Evolutionary conservation across 2,329 filamentous ascomycete genomes (phyloP).

Genomic region (Neofusicoccum kwambonambiense): DNA sequence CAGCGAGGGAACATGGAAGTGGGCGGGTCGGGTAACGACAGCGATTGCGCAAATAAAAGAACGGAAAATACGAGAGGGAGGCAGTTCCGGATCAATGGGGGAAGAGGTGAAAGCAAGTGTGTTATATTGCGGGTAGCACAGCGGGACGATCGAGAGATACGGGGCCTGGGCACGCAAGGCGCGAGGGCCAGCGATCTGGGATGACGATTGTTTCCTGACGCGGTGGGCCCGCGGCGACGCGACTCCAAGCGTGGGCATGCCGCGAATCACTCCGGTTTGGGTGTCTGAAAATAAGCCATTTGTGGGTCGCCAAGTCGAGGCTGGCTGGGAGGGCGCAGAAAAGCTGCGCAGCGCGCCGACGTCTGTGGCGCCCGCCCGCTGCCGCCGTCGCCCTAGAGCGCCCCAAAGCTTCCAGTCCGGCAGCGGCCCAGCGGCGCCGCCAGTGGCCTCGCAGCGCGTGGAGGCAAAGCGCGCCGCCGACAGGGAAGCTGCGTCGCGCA

Average conservation of each 20-base stretch:
- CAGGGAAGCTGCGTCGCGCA: neutral
- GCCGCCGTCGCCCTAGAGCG: neutral
- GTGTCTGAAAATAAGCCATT: slow-evolving; percentile 8
- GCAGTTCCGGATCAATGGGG: neutral
- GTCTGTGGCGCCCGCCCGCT: slow-evolving; percentile 9
- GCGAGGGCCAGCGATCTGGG: slow-evolving; percentile 11
- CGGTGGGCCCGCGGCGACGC: slow-evolving; percentile 6
- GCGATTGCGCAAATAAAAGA: slow-evolving; percentile 1
- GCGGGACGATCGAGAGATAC: slow-evolving; percentile 17
- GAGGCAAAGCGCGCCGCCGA: neutral
- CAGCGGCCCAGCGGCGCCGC: no score
- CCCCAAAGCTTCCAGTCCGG: no score
- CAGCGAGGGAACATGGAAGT: neutral
- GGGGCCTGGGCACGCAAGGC: slow-evolving; percentile 7
- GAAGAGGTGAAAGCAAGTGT: neutral
- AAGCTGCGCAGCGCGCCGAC: neutral
- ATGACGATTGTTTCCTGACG: slow-evolving; percentile 12
- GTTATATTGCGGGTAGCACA: slow-evolving; percentile 16
- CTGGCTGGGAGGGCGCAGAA: neutral
- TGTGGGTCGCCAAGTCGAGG: slow-evolving; percentile 13
- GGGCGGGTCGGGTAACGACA: neutral
- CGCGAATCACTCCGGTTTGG: slow-evolving; percentile 7
- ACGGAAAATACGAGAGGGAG: neutral
- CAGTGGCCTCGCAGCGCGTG: neutral
- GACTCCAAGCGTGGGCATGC: neutral